phyloP scores from a whole-genome alignment of 169 alveolate genomes.

The Eimeria maxima region DNA sequence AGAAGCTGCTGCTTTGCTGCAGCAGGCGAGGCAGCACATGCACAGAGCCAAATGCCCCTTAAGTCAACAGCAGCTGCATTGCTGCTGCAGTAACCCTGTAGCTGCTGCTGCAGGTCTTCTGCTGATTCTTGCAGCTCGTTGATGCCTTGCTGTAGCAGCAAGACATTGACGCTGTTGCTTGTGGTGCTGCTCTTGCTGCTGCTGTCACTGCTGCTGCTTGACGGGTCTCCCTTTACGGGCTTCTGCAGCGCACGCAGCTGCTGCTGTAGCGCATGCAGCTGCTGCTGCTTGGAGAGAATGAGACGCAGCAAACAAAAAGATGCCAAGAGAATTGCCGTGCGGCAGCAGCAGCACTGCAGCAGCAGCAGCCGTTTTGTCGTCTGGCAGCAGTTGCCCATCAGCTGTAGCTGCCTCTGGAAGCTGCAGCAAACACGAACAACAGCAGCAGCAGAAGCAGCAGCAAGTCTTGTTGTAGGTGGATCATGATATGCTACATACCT shows the following conservation, averaged over 20 bases:
- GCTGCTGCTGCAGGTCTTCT: slow-evolving; percentile 31
- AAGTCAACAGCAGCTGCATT: slow-evolving; percentile 11
- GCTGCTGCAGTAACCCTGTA: slow-evolving; percentile 60
- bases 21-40: slow-evolving; percentile 31
- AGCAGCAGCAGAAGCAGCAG: slow-evolving; percentile 43
- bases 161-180: not conserved
- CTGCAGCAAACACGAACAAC: not conserved
- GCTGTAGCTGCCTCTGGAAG: slow-evolving; percentile 52
- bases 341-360: slow-evolving; percentile 78
- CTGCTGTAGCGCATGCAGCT: slow-evolving; percentile 27
- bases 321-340: slow-evolving; percentile 10
- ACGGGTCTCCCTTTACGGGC: not conserved
- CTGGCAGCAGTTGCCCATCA: slow-evolving; percentile 54
- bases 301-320: slow-evolving; percentile 43
- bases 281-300: slow-evolving; percentile 39
- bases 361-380: slow-evolving; percentile 64
- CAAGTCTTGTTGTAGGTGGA: not conserved
- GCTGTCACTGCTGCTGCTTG: not conserved
- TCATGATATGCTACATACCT: not conserved
- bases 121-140: slow-evolving; percentile 17
- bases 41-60: slow-evolving; percentile 21
- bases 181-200: slow-evolving; percentile 63
- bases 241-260: not conserved
- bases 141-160: slow-evolving; percentile 41
- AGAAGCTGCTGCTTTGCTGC: slow-evolving; percentile 70